These are phyloP conservation scores for Globisporangium paddicum DNA, from an alignment of 352 stramenopile genomes.

Conservation along the genomic window DNA sequence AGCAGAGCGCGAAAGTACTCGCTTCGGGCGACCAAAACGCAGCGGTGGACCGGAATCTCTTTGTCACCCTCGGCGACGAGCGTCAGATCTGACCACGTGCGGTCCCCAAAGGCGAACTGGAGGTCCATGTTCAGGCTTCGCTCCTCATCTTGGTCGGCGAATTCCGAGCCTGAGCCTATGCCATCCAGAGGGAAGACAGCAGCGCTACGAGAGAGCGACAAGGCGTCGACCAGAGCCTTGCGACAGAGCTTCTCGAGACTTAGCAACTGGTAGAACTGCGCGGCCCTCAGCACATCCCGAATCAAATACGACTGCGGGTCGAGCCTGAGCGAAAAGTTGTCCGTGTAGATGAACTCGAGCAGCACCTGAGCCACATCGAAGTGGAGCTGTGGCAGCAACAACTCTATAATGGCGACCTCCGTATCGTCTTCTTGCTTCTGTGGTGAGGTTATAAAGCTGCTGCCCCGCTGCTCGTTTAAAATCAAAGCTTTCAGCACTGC, in stretches of 20 bases:
- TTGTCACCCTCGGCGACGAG: slow-evolving; percentile 37
- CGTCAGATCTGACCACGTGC: slow-evolving; percentile 42
- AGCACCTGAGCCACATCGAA: slow-evolving; percentile 46
- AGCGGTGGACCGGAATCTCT: slow-evolving; percentile 48
- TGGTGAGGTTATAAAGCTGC: not conserved
- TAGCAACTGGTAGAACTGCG: slow-evolving; percentile 35
- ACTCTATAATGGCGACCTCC: slow-evolving; percentile 24
- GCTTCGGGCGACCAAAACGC: slow-evolving; percentile 57
- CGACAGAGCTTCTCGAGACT: slow-evolving; percentile 38
- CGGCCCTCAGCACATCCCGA: slow-evolving; percentile 52
- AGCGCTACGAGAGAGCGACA: slow-evolving; percentile 6
- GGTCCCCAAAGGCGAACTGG: slow-evolving; percentile 39
- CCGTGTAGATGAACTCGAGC: slow-evolving; percentile 73
- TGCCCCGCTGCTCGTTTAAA: slow-evolving; percentile 36
- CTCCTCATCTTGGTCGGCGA: slow-evolving; percentile 5
- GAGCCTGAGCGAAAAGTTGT: slow-evolving; percentile 46
- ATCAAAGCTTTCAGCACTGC: slow-evolving; percentile 49
- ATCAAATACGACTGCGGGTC: slow-evolving; percentile 46
- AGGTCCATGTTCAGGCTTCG: slow-evolving; percentile 38
- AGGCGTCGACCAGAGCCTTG: slow-evolving; percentile 17
- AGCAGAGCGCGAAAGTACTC: slow-evolving; percentile 65
- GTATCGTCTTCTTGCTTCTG: not conserved
- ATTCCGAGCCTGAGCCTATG: slow-evolving; percentile 2
- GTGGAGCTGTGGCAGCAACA: slow-evolving; percentile 46
- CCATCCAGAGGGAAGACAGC: slow-evolving; percentile 1